Percentiles rank a stretch among this genome's conserved stretches.
phyloP scores from a whole-genome alignment of 495 filamentous ascomycete species.

The Aspergillus haitiensis region DNA sequence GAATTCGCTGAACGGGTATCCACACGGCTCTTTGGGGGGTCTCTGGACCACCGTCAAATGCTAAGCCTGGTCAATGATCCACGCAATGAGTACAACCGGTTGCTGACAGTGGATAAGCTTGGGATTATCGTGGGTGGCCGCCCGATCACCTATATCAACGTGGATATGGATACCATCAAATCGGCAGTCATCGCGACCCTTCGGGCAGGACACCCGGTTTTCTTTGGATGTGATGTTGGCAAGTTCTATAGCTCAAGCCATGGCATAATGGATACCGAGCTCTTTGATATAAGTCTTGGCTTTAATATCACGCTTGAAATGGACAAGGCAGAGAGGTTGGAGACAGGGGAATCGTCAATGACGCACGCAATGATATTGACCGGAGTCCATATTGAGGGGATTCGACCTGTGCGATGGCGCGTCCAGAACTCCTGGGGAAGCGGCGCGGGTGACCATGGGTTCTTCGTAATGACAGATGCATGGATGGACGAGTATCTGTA shows the following conservation, averaged over 20 bases:
- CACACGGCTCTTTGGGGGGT: neutral
- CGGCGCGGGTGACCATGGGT: slow-evolving; percentile 66
- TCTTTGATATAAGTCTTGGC: slow-evolving; percentile 74
- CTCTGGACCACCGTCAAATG: slow-evolving; percentile 38
- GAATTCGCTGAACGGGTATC: slow-evolving; percentile 55
- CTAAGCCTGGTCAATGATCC: slow-evolving; percentile 86
- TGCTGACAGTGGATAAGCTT: slow-evolving; percentile 73
- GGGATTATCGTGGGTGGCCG: slow-evolving; percentile 76
- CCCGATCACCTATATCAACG: slow-evolving; percentile 76
- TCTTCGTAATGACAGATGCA: slow-evolving; percentile 80
- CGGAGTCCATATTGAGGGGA: slow-evolving; percentile 71
- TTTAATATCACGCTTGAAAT: slow-evolving; percentile 72
- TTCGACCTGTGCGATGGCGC: slow-evolving; percentile 69
- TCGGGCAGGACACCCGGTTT: slow-evolving; percentile 70
- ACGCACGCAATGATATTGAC: slow-evolving; percentile 92
- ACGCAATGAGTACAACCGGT: slow-evolving; percentile 64
- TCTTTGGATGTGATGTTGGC: slow-evolving; percentile 87
- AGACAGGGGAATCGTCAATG: slow-evolving; percentile 73
- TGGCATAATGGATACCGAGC: slow-evolving; percentile 75
- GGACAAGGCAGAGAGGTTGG: slow-evolving; percentile 69
- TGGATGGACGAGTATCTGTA: slow-evolving; percentile 91
- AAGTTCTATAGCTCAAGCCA: slow-evolving; percentile 64
- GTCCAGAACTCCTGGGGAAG: slow-evolving; percentile 85
- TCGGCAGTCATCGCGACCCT: slow-evolving; percentile 73
- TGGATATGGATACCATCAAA: slow-evolving; percentile 71